Evolutionary conservation across 2,329 filamentous ascomycete species (phyloP).

Genomic region (Didymella lethalis): DNA sequence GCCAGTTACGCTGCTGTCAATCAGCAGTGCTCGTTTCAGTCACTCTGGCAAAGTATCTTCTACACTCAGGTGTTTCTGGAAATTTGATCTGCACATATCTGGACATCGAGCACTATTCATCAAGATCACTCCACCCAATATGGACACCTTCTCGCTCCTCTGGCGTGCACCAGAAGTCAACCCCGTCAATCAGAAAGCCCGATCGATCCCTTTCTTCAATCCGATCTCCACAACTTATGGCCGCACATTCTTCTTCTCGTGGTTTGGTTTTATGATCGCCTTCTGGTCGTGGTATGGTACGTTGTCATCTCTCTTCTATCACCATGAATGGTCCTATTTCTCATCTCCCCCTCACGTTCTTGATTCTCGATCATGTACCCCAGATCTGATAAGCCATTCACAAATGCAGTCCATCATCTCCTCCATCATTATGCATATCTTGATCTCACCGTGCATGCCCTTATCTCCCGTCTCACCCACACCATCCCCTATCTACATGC

Average conservation of each 20-base stretch:
- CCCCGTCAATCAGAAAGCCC: slow-evolving; percentile 81
- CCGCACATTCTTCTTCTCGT: slow-evolving; percentile 86
- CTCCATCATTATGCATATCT: slow-evolving; percentile 11
- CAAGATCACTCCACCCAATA: slow-evolving; percentile 7
- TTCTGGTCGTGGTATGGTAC: slow-evolving; percentile 75
- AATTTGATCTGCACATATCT: neutral
- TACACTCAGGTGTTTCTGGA: neutral
- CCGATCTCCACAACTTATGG: slow-evolving; percentile 76
- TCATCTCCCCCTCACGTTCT: neutral
- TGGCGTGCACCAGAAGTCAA: slow-evolving; percentile 72
- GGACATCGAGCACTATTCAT: neutral
- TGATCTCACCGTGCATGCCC: slow-evolving; percentile 12
- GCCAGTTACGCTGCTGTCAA: neutral
- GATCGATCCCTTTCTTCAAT: slow-evolving; percentile 79
- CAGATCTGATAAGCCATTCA: neutral
- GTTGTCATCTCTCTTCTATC: neutral
- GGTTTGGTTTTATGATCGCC: slow-evolving; percentile 82
- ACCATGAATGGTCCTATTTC: slow-evolving; percentile 21
- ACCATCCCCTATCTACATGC: neutral
- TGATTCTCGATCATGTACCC: neutral
- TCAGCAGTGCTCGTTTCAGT: neutral
- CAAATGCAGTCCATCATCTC: neutral
- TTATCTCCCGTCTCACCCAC: slow-evolving; percentile 1
- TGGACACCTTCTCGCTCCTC: slow-evolving; percentile 32
- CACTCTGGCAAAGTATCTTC: neutral